Evolutionary conservation across 176 grass and related monocot species (phyloP), one percentile per base, ranked within the genome.

Genomic region (Rhynchospora tenuis): DNA sequence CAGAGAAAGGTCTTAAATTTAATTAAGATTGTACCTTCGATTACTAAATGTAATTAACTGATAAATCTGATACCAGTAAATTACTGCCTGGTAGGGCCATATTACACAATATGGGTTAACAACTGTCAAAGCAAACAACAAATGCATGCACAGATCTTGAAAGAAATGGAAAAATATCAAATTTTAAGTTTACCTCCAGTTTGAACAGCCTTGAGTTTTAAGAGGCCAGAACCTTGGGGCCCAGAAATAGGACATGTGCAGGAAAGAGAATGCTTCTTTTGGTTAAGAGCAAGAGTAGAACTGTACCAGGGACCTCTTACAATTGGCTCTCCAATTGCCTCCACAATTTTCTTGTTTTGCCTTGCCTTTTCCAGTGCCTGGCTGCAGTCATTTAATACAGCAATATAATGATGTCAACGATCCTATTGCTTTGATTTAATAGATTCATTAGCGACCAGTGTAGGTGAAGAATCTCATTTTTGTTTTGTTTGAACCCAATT

Each of bases 201-300:
- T 11, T 86, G 89, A 43, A 93, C 88, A 68, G 93, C 93, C 87
- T 96, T 96, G 55, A 96, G 83, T 85, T 96, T 92, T 1, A 96
- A 88, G 88, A 93, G 82, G 28, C 93, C 93, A 61, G 83, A 88
- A 24, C 91, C 93, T 38, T 85, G 86, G 11, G 93, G 87, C 0
- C 83, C 93, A 0, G 87, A 91, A 10, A 96, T 88, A 0, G 89
- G 93, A 83, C 92, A 93, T 9, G 93, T 96, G 80, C 91, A 96
- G 55, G 91, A 96, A 66, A 96, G 80, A 16, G 85, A 89, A 73
- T 86, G 86, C 38, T 69, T 87, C 0, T 47, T 79, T 2, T 51
- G 85, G 83, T 88, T 90, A 2, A 96, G 70, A 0, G 89, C 87
- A 45, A 96, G 86, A 60, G 93, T 84, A 70, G 89, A 80, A 23